Conservation (phyloP, 2,329 filamentous ascomycete genomes). For the Xylariaceae sp. region DNA sequence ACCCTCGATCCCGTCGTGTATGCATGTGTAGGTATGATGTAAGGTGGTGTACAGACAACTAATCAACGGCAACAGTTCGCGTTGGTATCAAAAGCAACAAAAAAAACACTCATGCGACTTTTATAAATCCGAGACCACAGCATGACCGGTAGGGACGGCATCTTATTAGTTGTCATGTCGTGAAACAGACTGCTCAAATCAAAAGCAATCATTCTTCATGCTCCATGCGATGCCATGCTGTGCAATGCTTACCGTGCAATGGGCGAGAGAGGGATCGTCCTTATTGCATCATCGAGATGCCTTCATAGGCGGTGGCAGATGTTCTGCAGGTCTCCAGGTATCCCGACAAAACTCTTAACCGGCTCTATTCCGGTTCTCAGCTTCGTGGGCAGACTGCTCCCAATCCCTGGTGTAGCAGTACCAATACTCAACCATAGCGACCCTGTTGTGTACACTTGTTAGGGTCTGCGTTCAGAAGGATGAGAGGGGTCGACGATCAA, state of each 20-base stretch:
- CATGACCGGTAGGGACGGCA: background rate
- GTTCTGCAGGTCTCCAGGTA: background rate
- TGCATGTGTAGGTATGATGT: no score
- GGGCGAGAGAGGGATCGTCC: background rate
- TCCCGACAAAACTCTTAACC: slow-evolving; percentile 31
- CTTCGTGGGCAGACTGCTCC: slow-evolving; percentile 49
- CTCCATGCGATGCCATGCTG: background rate
- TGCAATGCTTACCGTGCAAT: background rate
- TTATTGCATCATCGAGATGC: background rate
- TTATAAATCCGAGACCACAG: background rate
- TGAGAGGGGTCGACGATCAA: background rate
- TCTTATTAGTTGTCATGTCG: background rate
- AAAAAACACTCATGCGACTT: background rate
- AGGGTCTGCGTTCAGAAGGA: background rate
- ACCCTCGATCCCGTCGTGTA: no score
- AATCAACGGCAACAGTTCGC: background rate
- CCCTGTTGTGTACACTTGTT: slow-evolving; percentile 32
- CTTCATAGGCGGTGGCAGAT: background rate
- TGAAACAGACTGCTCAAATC: background rate
- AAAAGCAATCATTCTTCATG: slow-evolving; percentile 8
- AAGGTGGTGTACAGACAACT: no score
- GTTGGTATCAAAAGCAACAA: background rate
- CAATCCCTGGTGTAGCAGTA: slow-evolving; percentile 50
- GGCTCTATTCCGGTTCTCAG: slow-evolving; percentile 45
- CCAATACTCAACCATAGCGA: slow-evolving; percentile 48